Evolutionary conservation across 139 green algal species (phyloP).

Genomic region (Tetradesmus lagerheimii): DNA sequence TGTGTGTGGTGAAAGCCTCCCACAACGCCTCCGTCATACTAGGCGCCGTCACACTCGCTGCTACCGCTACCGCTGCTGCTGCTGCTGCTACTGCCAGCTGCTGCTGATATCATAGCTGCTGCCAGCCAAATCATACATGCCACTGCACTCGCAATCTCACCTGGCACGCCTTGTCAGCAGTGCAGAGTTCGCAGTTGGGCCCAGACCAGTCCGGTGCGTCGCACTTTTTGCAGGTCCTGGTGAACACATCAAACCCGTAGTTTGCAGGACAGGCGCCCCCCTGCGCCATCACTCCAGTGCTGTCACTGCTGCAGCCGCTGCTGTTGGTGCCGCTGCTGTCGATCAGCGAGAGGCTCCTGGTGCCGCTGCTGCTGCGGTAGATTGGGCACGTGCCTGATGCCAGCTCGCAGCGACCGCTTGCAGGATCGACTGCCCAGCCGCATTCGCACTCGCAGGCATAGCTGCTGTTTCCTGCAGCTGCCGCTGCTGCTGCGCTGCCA

Average conservation of each 20-base stretch:
- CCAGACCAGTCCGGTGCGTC: conserved; percentile 51
- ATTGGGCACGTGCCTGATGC: conserved; percentile 39
- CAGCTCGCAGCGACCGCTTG: conserved; percentile 36
- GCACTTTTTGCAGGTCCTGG: conserved; percentile 31
- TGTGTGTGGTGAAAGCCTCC: too few relatives aligned
- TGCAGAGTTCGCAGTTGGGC: conserved; percentile 58
- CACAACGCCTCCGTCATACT: too few relatives aligned
- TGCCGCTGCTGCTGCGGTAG: conserved; percentile 4
- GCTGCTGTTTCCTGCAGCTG: neutral
- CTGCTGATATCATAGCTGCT: too few relatives aligned
- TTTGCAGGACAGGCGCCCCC: conserved; percentile 25
- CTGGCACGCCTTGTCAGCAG: conserved; percentile 56
- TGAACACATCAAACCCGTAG: conserved; percentile 42
- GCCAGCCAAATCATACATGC: too few relatives aligned
- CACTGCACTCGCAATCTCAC: neutral
- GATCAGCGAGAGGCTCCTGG: neutral
- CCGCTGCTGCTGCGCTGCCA: neutral
- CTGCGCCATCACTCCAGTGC: neutral
- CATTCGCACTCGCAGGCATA: conserved; percentile 50
- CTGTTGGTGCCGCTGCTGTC: neutral
- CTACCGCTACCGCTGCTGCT: neutral
- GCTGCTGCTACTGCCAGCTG: neutral
- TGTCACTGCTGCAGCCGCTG: neutral
- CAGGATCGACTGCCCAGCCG: conserved; percentile 37
- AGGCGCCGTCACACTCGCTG: too few relatives aligned